Conservation (phyloP, 202 grass and related monocot genomes). For the Alloteropsis angusta region DNA sequence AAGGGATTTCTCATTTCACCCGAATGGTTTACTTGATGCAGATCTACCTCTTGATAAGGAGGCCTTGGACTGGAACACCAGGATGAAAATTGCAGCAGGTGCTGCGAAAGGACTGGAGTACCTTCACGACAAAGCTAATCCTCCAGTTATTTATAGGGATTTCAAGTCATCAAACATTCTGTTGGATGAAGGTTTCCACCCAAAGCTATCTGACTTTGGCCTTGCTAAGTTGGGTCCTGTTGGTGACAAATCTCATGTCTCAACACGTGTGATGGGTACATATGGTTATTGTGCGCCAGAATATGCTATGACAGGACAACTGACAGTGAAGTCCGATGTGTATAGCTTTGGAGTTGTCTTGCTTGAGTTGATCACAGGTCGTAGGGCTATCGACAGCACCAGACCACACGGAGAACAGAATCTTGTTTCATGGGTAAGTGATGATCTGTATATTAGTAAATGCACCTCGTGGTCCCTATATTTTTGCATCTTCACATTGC, state of each 20-base stretch:
- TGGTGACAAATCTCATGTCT: slow-evolving; percentile 83
- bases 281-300: slow-evolving; percentile 89
- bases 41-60: slow-evolving; percentile 76
- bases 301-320: slow-evolving; percentile 82
- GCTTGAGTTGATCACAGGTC: slow-evolving; percentile 78
- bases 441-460: slow-evolving; percentile 5
- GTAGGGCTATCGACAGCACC: slow-evolving; percentile 63
- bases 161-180: slow-evolving; percentile 90
- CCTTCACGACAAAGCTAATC: slow-evolving; percentile 84
- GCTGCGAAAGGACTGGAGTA: slow-evolving; percentile 84
- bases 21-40: slow-evolving; percentile 18
- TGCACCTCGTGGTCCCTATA: neutral
- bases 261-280: slow-evolving; percentile 84
- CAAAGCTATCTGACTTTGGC: slow-evolving; percentile 84
- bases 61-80: slow-evolving; percentile 69
- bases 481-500: neutral
- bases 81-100: slow-evolving; percentile 91
- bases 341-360: slow-evolving; percentile 87
- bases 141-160: slow-evolving; percentile 85
- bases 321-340: slow-evolving; percentile 74
- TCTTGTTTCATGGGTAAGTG: slow-evolving; percentile 84
- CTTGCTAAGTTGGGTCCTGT: slow-evolving; percentile 83
- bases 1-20: neutral
- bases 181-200: slow-evolving; percentile 62
- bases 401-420: slow-evolving; percentile 71